Conservation (phyloP, 306 rosid genomes). For the Delonix regia region DNA sequence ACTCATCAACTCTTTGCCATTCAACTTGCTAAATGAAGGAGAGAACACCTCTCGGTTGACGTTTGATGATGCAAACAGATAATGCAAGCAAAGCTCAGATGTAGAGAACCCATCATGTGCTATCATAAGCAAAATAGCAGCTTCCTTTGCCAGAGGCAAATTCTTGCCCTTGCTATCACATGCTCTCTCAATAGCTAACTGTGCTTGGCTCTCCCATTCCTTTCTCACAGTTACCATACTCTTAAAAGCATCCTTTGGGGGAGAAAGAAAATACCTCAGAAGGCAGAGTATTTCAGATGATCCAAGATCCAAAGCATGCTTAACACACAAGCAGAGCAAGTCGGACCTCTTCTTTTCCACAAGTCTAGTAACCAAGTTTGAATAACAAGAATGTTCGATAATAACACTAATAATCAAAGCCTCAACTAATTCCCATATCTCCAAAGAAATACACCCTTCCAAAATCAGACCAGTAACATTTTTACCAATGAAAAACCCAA, state of each 20-base stretch:
- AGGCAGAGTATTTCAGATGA: constrained; percentile 61
- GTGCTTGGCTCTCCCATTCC: constrained; percentile 80
- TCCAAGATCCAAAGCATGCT: constrained; percentile 66
- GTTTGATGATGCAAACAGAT: constrained; percentile 70
- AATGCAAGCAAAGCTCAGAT: constrained; percentile 75
- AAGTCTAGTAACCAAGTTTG: constrained; percentile 50
- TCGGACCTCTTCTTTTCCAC: constrained; percentile 64
- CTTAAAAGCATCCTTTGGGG: constrained; percentile 44
- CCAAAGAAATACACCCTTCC: constrained; percentile 63
- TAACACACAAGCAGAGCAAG: constrained; percentile 68
- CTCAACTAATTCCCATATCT: constrained; percentile 78
- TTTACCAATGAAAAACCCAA: constrained; percentile 51
- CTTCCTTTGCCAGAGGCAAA: constrained; percentile 59
- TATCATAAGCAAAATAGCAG: constrained; percentile 76
- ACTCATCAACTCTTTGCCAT: constrained; percentile 59
- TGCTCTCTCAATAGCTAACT: constrained; percentile 60
- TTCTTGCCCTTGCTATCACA: constrained; percentile 49
- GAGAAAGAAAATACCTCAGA: constrained; percentile 76
- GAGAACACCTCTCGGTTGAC: constrained; percentile 55
- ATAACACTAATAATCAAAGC: constrained; percentile 60
- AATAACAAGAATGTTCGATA: constrained; percentile 54
- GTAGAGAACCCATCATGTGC: constrained; percentile 77
- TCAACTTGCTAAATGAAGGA: constrained; percentile 65
- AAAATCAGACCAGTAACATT: constrained; percentile 65
- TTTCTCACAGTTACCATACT: constrained; percentile 59